phyloP scores from a whole-genome alignment of 331 rosid genomes.

The Saraca asoca region DNA sequence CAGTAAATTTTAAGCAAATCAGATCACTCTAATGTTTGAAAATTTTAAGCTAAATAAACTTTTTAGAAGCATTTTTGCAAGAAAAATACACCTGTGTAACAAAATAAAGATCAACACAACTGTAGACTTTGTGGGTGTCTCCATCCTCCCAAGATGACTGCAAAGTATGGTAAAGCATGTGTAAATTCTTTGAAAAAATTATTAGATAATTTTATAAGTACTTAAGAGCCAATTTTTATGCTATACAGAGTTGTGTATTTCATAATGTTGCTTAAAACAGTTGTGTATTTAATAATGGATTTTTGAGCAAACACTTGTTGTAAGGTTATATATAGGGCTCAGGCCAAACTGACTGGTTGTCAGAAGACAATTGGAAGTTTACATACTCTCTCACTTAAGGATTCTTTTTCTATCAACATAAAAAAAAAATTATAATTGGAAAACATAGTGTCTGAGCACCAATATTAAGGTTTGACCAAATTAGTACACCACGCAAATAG shows the following conservation, averaged over 20 bases:
- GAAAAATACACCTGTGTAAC: slow-evolving; percentile 74
- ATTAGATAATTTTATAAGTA: neutral
- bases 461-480: neutral
- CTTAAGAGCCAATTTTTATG: neutral
- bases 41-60: neutral
- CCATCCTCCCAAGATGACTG: slow-evolving; percentile 90
- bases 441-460: neutral
- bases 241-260: neutral
- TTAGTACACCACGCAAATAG: neutral
- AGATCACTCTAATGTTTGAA: slow-evolving; percentile 5
- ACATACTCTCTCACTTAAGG: no score
- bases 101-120: slow-evolving; percentile 87
- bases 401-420: no score
- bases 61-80: slow-evolving; percentile 12
- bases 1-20: slow-evolving; percentile 26
- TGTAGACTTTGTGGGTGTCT: slow-evolving; percentile 61
- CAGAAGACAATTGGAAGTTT: neutral
- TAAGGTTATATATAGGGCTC: neutral
- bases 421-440: neutral
- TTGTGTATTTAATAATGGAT: no score
- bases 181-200: slow-evolving; percentile 25
- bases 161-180: slow-evolving; percentile 41
- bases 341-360: neutral
- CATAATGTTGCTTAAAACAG: no score
- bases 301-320: slow-evolving; percentile 17